Conservation (phyloP, 73 alveolate genomes). For the Effrenium voratum region DNA sequence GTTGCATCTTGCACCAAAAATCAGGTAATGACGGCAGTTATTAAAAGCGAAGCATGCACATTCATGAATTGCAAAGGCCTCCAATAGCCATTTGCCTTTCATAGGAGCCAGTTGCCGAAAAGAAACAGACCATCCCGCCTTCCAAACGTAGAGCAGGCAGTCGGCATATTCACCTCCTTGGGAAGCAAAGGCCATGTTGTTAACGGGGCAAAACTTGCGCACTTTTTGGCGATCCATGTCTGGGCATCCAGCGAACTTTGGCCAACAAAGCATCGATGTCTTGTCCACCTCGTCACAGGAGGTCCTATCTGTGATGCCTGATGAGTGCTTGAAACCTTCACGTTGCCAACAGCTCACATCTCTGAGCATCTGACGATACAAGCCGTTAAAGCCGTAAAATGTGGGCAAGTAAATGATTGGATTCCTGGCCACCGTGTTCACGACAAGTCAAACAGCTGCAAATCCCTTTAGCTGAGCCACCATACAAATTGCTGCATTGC, state of each 20-base stretch:
- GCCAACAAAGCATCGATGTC: constrained; percentile 46
- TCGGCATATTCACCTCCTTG: constrained; percentile 42
- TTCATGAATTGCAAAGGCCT: not conserved
- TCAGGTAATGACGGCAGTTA: no score
- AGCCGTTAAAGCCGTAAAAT: constrained; percentile 64
- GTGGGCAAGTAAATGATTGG: constrained; percentile 70
- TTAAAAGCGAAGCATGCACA: not conserved
- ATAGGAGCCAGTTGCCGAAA: not conserved
- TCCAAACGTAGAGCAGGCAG: constrained; percentile 86
- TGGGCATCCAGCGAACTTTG: constrained; percentile 33
- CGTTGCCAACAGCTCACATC: not conserved
- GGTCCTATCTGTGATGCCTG: not conserved
- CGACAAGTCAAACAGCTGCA: not conserved
- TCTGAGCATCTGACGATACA: not conserved
- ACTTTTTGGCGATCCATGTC: no score
- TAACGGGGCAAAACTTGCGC: not conserved
- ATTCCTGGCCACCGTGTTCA: constrained; percentile 43
- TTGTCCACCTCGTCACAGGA: constrained; percentile 22
- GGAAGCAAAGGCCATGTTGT: not conserved
- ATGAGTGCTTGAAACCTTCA: not conserved
- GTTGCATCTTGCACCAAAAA: no score
- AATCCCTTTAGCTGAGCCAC: constrained; percentile 1
- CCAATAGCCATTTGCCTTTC: no score
- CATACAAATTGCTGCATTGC: constrained; percentile 43
- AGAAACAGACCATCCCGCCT: not conserved